These are phyloP conservation scores for Phytophthora nicotianae DNA, from an alignment of 352 stramenopile species.

Conservation along the genomic window DNA sequence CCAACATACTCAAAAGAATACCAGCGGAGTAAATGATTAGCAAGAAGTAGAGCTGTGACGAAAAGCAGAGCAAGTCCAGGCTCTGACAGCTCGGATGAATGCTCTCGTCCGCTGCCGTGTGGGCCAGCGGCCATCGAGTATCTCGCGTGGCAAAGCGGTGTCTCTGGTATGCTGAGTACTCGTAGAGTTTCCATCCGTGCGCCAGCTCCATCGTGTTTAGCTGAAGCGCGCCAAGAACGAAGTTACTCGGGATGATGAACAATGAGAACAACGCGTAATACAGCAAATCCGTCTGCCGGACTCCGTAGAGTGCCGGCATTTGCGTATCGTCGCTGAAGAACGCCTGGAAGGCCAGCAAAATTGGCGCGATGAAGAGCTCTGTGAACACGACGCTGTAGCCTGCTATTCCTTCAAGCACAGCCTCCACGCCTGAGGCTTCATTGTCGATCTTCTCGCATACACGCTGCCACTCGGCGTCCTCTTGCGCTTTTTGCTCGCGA, in stretches of 20 bases:
- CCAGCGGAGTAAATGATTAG: constrained; percentile 81
- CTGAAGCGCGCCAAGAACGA: constrained; percentile 94
- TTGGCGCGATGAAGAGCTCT: constrained; percentile 86
- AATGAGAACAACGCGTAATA: constrained; percentile 96
- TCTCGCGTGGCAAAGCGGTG: constrained; percentile 95
- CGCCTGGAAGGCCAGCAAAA: constrained; percentile 90
- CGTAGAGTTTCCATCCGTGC: constrained; percentile 97
- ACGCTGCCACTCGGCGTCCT: constrained; percentile 92
- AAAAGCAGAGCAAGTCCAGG: constrained; percentile 96
- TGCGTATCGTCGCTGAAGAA: constrained; percentile 89
- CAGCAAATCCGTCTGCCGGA: constrained; percentile 92
- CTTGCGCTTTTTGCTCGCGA: constrained; percentile 91
- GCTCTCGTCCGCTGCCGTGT: constrained; percentile 87
- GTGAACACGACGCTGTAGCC: constrained; percentile 93
- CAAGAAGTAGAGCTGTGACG: constrained; percentile 94
- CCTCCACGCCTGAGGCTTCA: constrained; percentile 93
- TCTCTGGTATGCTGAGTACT: constrained; percentile 97
- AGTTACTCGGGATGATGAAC: constrained; percentile 95
- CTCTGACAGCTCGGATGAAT: constrained; percentile 93
- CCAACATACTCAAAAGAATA: constrained; percentile 93
- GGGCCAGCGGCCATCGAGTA: constrained; percentile 91
- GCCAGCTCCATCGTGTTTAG: constrained; percentile 96
- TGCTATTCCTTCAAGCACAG: constrained; percentile 89
- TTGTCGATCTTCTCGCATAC: constrained; percentile 96
- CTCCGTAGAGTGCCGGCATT: constrained; percentile 93